phyloP scores from a whole-genome alignment of 495 filamentous ascomycete genomes.

The Bryoglossum gracile region DNA sequence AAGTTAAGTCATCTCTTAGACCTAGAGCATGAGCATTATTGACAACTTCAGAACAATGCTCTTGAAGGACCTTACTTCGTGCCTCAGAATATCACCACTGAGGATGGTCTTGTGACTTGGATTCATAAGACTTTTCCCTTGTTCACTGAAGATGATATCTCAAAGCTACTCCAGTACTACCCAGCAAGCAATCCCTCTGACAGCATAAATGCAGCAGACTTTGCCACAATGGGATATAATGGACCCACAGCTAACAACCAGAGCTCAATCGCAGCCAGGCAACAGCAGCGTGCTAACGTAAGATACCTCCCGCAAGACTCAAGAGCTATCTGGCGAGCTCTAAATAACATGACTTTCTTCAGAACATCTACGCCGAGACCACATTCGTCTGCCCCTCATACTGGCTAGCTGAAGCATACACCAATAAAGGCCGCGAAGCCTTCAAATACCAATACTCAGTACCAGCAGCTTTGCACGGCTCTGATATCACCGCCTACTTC shows the following conservation, averaged over 20 bases:
- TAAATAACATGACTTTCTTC: conserved; percentile 22
- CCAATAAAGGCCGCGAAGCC: conserved; percentile 43
- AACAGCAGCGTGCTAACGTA: conserved; percentile 2
- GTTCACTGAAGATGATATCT: conserved; percentile 40
- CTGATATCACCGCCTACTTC: conserved; percentile 46
- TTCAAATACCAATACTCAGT: conserved; percentile 57
- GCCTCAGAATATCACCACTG: conserved; percentile 42
- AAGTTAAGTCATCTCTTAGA: no score
- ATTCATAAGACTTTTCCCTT: conserved; percentile 41
- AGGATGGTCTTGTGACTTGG: conserved; percentile 36
- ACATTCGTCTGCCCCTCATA: conserved; percentile 30
- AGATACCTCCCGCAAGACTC: no score
- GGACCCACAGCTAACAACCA: conserved; percentile 28
- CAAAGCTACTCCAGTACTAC: conserved; percentile 36
- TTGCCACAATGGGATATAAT: conserved; percentile 36
- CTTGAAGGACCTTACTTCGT: conserved; percentile 46
- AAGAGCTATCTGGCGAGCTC: no score
- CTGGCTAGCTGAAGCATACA: conserved; percentile 44
- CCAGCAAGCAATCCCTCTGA: conserved; percentile 35
- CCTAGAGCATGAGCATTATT: no score
- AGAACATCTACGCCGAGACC: conserved; percentile 40
- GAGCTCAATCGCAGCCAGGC: conserved; percentile 33
- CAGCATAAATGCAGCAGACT: conserved; percentile 25
- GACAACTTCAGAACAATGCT: conserved; percentile 36
- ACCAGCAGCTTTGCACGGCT: conserved; percentile 45